A percentile compares a stretch with the other conserved stretches of the same genome.
Evolutionary conservation across 129 eudicot genomes (phyloP).

Genomic region (Flaveria robusta): DNA sequence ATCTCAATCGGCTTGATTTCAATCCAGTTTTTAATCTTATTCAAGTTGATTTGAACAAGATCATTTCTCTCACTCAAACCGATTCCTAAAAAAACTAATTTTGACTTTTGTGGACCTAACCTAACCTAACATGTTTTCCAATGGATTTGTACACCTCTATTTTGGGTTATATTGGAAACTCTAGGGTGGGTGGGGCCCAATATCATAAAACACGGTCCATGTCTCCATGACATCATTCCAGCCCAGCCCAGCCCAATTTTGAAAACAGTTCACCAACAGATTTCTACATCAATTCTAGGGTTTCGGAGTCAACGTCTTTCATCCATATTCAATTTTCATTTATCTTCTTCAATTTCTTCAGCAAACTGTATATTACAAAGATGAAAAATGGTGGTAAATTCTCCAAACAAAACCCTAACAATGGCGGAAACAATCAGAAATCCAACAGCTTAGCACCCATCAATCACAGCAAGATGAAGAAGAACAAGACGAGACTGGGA

Average conservation of each 20-base stretch:
- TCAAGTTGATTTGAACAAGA: no score
- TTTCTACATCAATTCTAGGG: conserved; percentile 18
- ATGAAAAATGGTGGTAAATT: conserved; percentile 29
- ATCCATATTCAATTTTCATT: background rate
- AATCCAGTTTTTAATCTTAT: no score
- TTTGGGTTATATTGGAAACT: no score
- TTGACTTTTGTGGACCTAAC: no score
- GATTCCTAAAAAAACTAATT: no score
- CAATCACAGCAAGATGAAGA: conserved; percentile 42
- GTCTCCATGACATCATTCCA: no score
- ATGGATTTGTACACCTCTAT: no score
- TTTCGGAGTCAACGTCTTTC: background rate
- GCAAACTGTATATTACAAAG: background rate
- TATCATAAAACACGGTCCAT: no score
- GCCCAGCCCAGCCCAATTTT: conserved; percentile 9
- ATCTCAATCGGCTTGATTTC: no score
- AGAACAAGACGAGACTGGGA: conserved; percentile 61
- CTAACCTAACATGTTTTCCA: no score
- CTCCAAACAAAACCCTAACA: conserved; percentile 27
- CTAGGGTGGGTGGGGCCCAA: no score
- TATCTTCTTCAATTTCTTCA: background rate
- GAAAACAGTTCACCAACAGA: background rate
- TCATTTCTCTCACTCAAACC: no score
- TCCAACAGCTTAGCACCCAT: conserved; percentile 30
- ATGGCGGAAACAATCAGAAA: conserved; percentile 33